A percentile compares a stretch with the other conserved stretches of the same genome.
phyloP scores from a whole-genome alignment of 306 rosid species.

The Medicago lupulina region DNA sequence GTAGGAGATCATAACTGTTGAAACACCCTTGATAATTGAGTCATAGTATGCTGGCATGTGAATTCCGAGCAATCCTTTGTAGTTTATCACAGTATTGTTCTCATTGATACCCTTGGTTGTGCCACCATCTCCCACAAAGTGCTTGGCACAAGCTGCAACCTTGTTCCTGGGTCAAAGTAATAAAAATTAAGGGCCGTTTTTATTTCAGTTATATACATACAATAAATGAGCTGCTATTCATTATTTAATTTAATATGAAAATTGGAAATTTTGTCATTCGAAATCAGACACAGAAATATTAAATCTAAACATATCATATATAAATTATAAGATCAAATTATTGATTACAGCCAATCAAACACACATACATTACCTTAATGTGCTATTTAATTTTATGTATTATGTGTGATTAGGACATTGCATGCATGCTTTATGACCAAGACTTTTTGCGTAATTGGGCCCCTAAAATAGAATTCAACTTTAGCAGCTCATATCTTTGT shows the following conservation, averaged over 20 bases:
- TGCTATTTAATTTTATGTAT: neutral
- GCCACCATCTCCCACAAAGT: constrained; percentile 94
- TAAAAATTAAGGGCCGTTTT: constrained; percentile 22
- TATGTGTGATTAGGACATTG: neutral
- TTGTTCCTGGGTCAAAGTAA: constrained; percentile 61
- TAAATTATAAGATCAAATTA: constrained; percentile 13
- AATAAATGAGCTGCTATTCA: neutral
- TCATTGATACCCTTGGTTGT: constrained; percentile 85
- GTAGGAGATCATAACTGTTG: constrained; percentile 56
- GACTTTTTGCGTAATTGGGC: neutral
- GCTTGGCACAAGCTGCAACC: constrained; percentile 98
- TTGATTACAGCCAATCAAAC: neutral
- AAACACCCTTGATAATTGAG: constrained; percentile 53
- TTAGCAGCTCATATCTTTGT: neutral
- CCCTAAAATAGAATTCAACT: neutral
- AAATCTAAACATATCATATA: neutral
- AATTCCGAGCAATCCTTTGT: constrained; percentile 59
- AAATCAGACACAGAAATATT: neutral
- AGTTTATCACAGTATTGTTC: constrained; percentile 73
- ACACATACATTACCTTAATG: neutral
- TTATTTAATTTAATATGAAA: neutral
- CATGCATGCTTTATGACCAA: constrained; percentile 10
- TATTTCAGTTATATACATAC: constrained; percentile 17
- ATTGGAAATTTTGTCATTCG: neutral
- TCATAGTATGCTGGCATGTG: constrained; percentile 54